Evolutionary conservation across 768 basidiomycete genomes (phyloP), one percentile per base, ranked within the genome.

Genomic region (Suillus bovinus): DNA sequence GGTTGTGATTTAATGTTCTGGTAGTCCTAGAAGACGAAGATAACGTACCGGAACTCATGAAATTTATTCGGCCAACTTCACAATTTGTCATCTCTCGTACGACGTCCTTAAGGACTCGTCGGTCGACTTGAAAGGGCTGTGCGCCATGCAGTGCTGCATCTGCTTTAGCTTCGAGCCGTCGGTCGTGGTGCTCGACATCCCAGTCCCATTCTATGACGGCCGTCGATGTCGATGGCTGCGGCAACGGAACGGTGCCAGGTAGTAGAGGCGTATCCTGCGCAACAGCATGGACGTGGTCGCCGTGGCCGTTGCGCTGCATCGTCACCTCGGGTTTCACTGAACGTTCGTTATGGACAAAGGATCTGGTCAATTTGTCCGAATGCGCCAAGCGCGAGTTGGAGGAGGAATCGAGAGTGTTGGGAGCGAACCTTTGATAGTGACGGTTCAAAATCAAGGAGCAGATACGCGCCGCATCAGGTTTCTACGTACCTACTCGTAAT

Each of bases 61-160:
- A 94, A 39, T 72, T 75, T 67, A 94, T 91, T 24, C 86, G 78
- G 3, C 83, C 89, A 17, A 93, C 90, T 27, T 87, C 84, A 16
- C 80, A 74, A 24, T 77, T 81, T 76, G 88, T 83, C 67, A 86
- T 88, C 69, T 92, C 89, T 53, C 85, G 80, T 9, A 94, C 86
- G 47, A 94, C 86, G 66, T 92, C 90, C 73, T 86, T 89, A 64
- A 94, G 78, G 24, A 91, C 79, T 60, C 81, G 81, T 60, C 92
- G 77, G 74, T 94, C 93, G 29, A 94, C 87, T 59, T 85, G 85
- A 68, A 94, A 92, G 27, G 89, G 89, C 6, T 80, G 81, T 11
- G 81, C 78, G 38, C 82, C 83, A 67, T 91, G 88, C 22, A 86
- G 67, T 4, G 82, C 82, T 16, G 82, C 82, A 64, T 91, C 90